A percentile compares a stretch with the other conserved stretches of the same genome.
Conservation (phyloP, 768 basidiomycete species). For the Lentinula sp. region DNA sequence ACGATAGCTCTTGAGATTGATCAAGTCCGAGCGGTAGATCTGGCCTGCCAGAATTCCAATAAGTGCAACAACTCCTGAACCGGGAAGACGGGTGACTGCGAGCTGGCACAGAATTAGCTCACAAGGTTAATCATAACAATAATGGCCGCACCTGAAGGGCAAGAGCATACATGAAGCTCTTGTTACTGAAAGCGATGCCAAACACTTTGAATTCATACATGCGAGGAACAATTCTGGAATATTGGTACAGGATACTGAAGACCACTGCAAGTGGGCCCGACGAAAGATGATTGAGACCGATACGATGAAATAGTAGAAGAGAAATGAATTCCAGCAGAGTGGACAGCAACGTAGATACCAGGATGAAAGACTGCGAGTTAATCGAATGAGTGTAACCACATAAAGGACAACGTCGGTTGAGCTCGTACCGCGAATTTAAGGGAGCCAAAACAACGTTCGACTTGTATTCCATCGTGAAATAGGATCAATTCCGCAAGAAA, state of each 20-base stretch:
- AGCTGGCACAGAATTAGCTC: conserved; percentile 38
- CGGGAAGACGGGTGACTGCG: conserved; percentile 59
- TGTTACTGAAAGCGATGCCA: conserved; percentile 69
- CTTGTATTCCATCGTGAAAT: conserved; percentile 60
- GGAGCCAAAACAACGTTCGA: conserved; percentile 85
- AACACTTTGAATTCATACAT: conserved; percentile 75
- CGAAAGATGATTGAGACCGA: conserved; percentile 70
- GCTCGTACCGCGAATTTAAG: conserved; percentile 76
- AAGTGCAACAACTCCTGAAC: conserved; percentile 53
- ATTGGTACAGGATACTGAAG: conserved; percentile 82
- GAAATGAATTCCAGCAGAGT: conserved; percentile 63
- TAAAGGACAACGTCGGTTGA: neutral
- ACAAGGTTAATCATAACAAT: neutral
- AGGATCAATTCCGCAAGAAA: conserved; percentile 70
- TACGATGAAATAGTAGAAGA: conserved; percentile 57
- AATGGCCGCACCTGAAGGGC: conserved; percentile 56
- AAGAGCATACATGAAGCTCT: conserved; percentile 65
- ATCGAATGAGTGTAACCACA: neutral
- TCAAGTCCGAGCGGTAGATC: conserved; percentile 78
- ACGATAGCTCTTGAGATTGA: conserved; percentile 76
- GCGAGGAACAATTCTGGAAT: conserved; percentile 69
- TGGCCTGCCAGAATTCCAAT: conserved; percentile 69
- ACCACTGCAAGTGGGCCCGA: conserved; percentile 71
- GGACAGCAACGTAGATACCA: conserved; percentile 60
- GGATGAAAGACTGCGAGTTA: conserved; percentile 60